phyloP scores from a whole-genome alignment of 495 filamentous ascomycete genomes.

The Penicillium salamii region DNA sequence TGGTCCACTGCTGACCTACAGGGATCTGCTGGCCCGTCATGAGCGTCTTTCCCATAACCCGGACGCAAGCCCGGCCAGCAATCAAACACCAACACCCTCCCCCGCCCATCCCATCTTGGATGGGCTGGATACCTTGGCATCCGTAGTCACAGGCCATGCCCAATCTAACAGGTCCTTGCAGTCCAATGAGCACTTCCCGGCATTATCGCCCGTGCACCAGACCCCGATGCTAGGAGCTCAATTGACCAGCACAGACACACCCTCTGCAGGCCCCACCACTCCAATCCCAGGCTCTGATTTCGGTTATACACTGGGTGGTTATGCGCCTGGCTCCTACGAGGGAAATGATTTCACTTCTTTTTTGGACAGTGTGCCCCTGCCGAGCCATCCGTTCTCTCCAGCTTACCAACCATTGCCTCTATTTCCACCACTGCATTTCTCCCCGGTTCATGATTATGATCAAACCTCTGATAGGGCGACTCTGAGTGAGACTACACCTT shows the following conservation, averaged over 20 bases:
- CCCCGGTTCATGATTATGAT: constrained; percentile 29
- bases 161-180: constrained; percentile 11
- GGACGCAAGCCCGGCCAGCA: constrained; percentile 13
- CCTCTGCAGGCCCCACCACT: constrained; percentile 17
- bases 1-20: constrained; percentile 1
- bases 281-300: constrained; percentile 22
- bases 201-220: constrained; percentile 10
- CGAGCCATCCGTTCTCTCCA: constrained; percentile 39
- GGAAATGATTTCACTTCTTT: constrained; percentile 43
- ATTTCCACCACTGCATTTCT: constrained; percentile 34
- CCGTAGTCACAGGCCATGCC: constrained; percentile 29
- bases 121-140: constrained; percentile 34
- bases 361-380: constrained; percentile 39
- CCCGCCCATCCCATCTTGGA: constrained; percentile 21
- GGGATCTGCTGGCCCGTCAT: constrained; percentile 38
- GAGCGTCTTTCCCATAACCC: constrained; percentile 33
- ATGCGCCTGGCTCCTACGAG: constrained; percentile 21
- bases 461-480: constrained; percentile 20
- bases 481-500: constrained; percentile 12
- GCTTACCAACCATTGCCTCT: constrained; percentile 40
- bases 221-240: constrained; percentile 11
- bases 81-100: constrained; percentile 16
- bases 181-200: constrained; percentile 8
- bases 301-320: constrained; percentile 25
- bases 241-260: constrained; percentile 12